Evolutionary conservation across 371 early-diverging fungal species (phyloP).

Genomic region (Amoeboaphelidium protococcarum): DNA sequence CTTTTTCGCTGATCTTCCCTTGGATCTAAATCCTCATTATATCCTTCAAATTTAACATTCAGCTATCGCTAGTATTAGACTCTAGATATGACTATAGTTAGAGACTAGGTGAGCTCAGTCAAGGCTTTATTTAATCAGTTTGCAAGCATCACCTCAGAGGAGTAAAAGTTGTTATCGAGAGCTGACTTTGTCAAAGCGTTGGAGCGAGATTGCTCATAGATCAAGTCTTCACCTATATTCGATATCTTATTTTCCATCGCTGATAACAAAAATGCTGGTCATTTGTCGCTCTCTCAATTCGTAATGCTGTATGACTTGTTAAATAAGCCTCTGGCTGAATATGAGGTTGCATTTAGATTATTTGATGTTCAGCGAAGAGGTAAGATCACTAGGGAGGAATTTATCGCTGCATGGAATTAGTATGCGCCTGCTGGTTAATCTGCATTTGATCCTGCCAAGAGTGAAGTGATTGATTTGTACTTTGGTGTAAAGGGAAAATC

Average conservation of each 20-base stretch:
- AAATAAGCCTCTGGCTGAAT: constrained; percentile 48
- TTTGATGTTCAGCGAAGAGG: constrained; percentile 31
- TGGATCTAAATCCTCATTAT: no score
- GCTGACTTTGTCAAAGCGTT: neutral
- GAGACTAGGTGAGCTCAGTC: no score
- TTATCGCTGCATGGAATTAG: no score
- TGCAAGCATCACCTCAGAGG: no score
- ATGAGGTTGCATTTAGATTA: constrained; percentile 43
- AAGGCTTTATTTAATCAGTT: no score
- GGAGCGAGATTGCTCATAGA: neutral
- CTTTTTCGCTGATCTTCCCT: no score
- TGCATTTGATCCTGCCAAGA: constrained; percentile 32
- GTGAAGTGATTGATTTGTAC: constrained; percentile 34
- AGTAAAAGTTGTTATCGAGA: no score
- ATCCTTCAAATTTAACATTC: no score
- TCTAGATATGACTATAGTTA: no score
- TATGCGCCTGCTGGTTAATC: no score
- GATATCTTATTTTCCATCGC: constrained; percentile 38
- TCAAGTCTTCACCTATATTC: neutral
- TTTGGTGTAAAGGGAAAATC: constrained; percentile 31
- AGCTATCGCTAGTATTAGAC: no score
- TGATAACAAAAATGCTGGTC: constrained; percentile 30
- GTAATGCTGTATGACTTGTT: constrained; percentile 39
- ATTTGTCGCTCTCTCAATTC: constrained; percentile 41
- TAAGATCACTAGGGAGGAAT: constrained; percentile 8